Conservation (phyloP, 371 early-diverging fungal species). For the Blakeslea trispora region DNA sequence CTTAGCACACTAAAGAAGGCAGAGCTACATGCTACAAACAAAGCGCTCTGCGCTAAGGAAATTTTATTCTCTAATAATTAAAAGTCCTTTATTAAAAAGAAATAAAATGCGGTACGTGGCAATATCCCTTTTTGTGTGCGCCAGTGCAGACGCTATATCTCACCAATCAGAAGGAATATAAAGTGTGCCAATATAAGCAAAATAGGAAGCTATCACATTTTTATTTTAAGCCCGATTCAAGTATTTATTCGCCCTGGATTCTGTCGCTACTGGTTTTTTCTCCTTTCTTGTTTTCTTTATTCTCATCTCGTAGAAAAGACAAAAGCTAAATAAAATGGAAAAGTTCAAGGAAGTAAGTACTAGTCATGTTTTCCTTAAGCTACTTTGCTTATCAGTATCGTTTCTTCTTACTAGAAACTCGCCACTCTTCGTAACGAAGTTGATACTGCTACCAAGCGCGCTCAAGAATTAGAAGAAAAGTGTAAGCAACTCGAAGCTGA, state of each 20-base stretch:
- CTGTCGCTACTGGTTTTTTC: slow-evolving; percentile 9
- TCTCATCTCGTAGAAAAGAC: slow-evolving; percentile 7
- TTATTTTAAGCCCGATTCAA: slow-evolving; percentile 8
- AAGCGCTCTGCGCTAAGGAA: no score
- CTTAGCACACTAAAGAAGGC: neutral
- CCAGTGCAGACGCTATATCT: neutral
- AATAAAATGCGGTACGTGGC: no score
- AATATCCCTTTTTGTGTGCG: neutral
- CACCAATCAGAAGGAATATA: slow-evolving; percentile 7
- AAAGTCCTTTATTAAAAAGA: neutral
- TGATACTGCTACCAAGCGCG: slow-evolving; percentile 66
- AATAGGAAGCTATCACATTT: slow-evolving; percentile 25
- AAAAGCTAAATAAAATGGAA: slow-evolving; percentile 24
- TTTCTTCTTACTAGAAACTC: slow-evolving; percentile 59
- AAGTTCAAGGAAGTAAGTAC: slow-evolving; percentile 36
- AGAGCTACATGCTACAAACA: neutral
- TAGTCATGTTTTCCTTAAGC: neutral
- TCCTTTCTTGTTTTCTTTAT: slow-evolving; percentile 11
- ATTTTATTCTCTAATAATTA: neutral
- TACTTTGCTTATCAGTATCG: neutral
- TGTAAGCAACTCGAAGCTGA: slow-evolving; percentile 58
- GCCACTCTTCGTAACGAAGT: slow-evolving; percentile 67
- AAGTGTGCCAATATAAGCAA: slow-evolving; percentile 13
- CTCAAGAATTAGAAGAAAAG: slow-evolving; percentile 63
- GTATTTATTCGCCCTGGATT: neutral